phyloP scores from a whole-genome alignment of 768 basidiomycete genomes.

The Galerina marginata region DNA sequence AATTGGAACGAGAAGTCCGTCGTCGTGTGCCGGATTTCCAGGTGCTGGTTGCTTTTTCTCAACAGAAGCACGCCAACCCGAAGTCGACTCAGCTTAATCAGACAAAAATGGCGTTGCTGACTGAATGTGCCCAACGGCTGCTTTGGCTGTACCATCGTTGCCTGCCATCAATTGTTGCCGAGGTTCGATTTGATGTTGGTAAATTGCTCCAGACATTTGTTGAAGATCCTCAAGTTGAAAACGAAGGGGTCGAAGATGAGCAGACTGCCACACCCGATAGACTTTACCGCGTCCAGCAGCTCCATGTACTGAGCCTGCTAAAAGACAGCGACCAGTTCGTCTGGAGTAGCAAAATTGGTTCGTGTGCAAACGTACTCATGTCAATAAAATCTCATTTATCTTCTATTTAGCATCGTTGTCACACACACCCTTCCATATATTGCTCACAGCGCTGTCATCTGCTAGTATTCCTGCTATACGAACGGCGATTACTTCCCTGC shows the following conservation, averaged over 20 bases:
- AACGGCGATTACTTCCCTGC: slow-evolving; percentile 50
- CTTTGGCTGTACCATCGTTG: slow-evolving; percentile 86
- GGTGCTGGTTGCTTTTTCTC: slow-evolving; percentile 83
- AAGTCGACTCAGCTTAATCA: slow-evolving; percentile 22
- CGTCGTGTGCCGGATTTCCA: slow-evolving; percentile 85
- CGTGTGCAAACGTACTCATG: slow-evolving; percentile 23
- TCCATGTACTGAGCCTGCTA: slow-evolving; percentile 81
- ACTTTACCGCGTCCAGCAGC: slow-evolving; percentile 60
- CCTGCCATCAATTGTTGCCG: slow-evolving; percentile 74
- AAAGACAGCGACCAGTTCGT: slow-evolving; percentile 78
- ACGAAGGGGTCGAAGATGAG: slow-evolving; percentile 27
- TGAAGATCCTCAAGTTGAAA: slow-evolving; percentile 20
- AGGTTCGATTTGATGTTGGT: slow-evolving; percentile 86
- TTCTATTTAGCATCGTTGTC: slow-evolving; percentile 43
- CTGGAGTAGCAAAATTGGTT: slow-evolving; percentile 79
- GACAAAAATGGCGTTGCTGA: slow-evolving; percentile 64
- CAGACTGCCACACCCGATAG: slow-evolving; percentile 21
- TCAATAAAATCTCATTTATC: background rate
- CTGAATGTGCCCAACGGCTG: slow-evolving; percentile 81
- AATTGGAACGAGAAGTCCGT: slow-evolving; percentile 78
- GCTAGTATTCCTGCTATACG: slow-evolving; percentile 58
- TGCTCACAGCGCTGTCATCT: slow-evolving; percentile 66
- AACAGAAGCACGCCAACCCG: slow-evolving; percentile 45
- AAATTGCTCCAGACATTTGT: slow-evolving; percentile 66
- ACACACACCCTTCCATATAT: slow-evolving; percentile 73